These are phyloP conservation scores for Mortierella sp. DNA, from an alignment of 371 early-diverging fungal species.

Conservation along the genomic window DNA sequence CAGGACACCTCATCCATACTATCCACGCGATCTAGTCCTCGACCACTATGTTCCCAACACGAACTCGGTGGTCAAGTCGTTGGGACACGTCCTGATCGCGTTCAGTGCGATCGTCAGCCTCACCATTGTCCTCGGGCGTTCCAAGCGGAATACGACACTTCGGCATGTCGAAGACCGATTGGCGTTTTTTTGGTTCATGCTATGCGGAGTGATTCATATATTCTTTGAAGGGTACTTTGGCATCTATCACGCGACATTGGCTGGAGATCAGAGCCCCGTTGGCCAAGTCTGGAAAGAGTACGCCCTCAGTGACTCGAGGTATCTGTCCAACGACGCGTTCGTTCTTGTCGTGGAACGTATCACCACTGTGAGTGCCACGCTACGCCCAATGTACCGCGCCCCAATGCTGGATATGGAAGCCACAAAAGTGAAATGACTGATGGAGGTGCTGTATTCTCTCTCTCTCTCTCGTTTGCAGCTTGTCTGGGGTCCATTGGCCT, in stretches of 20 bases:
- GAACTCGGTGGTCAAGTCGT: constrained; percentile 41
- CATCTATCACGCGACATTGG: constrained; percentile 64
- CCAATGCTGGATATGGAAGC: too few relatives aligned
- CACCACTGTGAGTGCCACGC: constrained; percentile 71
- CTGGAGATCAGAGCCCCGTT: constrained; percentile 68
- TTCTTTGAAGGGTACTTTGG: constrained; percentile 90
- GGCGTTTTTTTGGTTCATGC: constrained; percentile 80
- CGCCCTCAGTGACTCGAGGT: constrained; percentile 86
- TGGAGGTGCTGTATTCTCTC: constrained; percentile 4
- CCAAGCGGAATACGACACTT: constrained; percentile 20
- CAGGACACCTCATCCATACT: constrained; percentile 62
- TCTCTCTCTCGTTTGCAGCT: constrained; percentile 51
- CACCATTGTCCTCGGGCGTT: constrained; percentile 20
- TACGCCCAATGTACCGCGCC: too few relatives aligned
- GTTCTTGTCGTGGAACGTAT: constrained; percentile 82
- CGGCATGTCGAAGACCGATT: constrained; percentile 5
- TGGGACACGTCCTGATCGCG: constrained; percentile 43
- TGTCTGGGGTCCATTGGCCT: constrained; percentile 80
- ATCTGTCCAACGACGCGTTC: constrained; percentile 79
- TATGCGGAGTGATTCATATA: constrained; percentile 78
- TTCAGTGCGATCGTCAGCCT: constrained; percentile 28
- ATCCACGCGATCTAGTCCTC: constrained; percentile 57
- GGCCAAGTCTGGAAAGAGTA: constrained; percentile 94
- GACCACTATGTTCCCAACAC: constrained; percentile 63
- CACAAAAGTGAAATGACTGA: too few relatives aligned